These are phyloP conservation scores for Dissophora globulifera DNA, from an alignment of 192 early-diverging fungal species.

Conservation along the genomic window DNA sequence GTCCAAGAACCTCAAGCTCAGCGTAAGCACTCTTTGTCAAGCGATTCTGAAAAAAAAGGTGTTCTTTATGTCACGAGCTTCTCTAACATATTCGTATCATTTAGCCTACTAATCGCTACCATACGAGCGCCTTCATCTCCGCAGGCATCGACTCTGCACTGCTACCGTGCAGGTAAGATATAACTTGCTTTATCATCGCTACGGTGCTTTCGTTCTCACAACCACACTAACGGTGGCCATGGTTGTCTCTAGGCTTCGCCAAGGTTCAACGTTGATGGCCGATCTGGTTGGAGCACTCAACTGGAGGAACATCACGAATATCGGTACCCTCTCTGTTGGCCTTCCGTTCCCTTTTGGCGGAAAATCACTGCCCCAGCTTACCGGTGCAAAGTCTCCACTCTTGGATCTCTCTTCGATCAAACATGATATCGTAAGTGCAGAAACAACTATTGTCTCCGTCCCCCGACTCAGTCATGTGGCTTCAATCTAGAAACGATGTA, in stretches of 20 bases:
- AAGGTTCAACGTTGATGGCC: constrained; percentile 25
- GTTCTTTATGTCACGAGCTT: no score
- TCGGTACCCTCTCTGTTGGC: constrained; percentile 45
- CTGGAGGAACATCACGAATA: constrained; percentile 57
- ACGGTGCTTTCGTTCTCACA: no score
- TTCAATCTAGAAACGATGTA: no score
- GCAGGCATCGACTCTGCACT: constrained; percentile 62
- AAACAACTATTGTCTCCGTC: no score
- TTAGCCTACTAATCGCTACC: constrained; percentile 57
- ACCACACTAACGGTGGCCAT: no score
- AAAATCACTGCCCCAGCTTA: constrained; percentile 7
- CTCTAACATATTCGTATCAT: no score
- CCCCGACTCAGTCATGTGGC: no score
- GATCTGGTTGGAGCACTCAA: constrained; percentile 53
- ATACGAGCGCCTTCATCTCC: constrained; percentile 65
- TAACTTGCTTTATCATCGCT: no score
- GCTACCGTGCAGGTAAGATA: constrained; percentile 55
- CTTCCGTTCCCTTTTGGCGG: constrained; percentile 57
- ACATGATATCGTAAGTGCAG: constrained; percentile 11
- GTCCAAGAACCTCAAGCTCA: constrained; percentile 46
- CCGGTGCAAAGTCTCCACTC: constrained; percentile 21
- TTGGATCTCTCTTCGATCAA: constrained; percentile 24
- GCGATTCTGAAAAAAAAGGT: no score
- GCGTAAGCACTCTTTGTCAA: no score
- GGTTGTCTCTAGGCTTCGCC: constrained; percentile 44